Conservation (phyloP, 306 rosid species). For the Sesbania bispinosa region DNA sequence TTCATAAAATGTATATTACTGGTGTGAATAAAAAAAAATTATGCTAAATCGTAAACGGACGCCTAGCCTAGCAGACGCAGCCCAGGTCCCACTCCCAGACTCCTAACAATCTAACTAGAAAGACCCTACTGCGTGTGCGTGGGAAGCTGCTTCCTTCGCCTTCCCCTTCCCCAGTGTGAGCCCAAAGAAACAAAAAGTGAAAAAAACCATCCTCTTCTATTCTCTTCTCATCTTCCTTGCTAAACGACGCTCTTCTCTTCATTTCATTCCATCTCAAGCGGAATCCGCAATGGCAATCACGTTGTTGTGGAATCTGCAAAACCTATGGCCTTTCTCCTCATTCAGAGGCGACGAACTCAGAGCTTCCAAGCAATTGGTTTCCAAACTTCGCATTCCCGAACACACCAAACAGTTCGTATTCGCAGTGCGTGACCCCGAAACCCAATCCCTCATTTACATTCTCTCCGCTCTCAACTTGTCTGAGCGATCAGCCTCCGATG, state of each 20-base stretch:
- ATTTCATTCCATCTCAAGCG: neutral
- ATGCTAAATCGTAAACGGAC: too few relatives aligned
- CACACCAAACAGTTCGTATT: slow-evolving; percentile 66
- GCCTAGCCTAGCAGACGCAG: too few relatives aligned
- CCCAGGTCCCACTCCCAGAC: too few relatives aligned
- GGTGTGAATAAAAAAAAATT: too few relatives aligned
- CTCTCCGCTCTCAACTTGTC: slow-evolving; percentile 66
- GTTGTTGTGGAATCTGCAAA: slow-evolving; percentile 50
- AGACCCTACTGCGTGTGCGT: too few relatives aligned
- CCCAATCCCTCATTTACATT: slow-evolving; percentile 56
- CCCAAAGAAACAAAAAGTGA: too few relatives aligned
- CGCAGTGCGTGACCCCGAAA: slow-evolving; percentile 52
- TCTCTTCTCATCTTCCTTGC: neutral
- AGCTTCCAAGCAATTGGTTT: slow-evolving; percentile 48
- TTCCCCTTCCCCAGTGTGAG: too few relatives aligned
- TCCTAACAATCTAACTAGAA: too few relatives aligned
- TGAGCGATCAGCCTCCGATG: slow-evolving; percentile 61
- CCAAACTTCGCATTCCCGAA: slow-evolving; percentile 51
- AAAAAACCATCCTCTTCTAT: neutral
- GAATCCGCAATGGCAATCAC: slow-evolving; percentile 43
- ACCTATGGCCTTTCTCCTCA: slow-evolving; percentile 60
- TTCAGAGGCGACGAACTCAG: slow-evolving; percentile 48
- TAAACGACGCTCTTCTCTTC: neutral
- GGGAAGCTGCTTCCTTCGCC: too few relatives aligned
- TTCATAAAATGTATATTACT: too few relatives aligned